Evolutionary conservation across 1,139 yeast species (phyloP).

Genomic region (Wickerhamomyces sp.): DNA sequence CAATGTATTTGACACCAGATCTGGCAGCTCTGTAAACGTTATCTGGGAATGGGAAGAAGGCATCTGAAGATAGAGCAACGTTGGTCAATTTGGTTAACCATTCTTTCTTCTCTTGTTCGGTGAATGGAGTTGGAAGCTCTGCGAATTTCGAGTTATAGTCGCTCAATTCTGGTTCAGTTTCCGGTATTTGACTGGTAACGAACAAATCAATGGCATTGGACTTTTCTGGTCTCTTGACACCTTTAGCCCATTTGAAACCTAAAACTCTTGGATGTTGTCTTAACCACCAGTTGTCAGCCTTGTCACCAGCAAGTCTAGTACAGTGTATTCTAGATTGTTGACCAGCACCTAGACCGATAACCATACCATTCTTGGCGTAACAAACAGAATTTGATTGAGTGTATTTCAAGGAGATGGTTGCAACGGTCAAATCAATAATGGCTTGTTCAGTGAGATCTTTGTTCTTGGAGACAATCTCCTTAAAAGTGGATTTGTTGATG

Average conservation of each 20-base stretch:
- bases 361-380: constrained; percentile 98
- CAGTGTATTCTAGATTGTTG: constrained; percentile 99
- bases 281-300: constrained; percentile 99
- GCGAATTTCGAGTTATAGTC: constrained; percentile 91
- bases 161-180: constrained; percentile 84
- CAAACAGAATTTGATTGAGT: constrained; percentile 98
- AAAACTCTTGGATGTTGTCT: constrained; percentile 96
- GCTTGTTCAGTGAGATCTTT: constrained; percentile 90
- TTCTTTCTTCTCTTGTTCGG: constrained; percentile 76
- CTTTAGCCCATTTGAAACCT: constrained; percentile 95
- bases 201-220: constrained; percentile 94
- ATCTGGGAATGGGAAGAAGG: constrained; percentile 99
- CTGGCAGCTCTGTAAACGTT: constrained; percentile 96
- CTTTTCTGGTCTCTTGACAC: constrained; percentile 97
- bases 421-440: constrained; percentile 86
- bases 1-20: constrained; percentile 91
- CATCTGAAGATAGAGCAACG: constrained; percentile 93
- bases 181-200: constrained; percentile 89
- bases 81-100: constrained; percentile 77
- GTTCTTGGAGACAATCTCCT: constrained; percentile 85
- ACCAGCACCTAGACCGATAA: constrained; percentile 97
- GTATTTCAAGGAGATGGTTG: constrained; percentile 94
- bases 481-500: constrained; percentile 80
- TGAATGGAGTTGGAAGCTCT: constrained; percentile 75
- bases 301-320: constrained; percentile 97